Conservation (phyloP, 2,329 filamentous ascomycete species). For the Blumeriella jaapii region DNA sequence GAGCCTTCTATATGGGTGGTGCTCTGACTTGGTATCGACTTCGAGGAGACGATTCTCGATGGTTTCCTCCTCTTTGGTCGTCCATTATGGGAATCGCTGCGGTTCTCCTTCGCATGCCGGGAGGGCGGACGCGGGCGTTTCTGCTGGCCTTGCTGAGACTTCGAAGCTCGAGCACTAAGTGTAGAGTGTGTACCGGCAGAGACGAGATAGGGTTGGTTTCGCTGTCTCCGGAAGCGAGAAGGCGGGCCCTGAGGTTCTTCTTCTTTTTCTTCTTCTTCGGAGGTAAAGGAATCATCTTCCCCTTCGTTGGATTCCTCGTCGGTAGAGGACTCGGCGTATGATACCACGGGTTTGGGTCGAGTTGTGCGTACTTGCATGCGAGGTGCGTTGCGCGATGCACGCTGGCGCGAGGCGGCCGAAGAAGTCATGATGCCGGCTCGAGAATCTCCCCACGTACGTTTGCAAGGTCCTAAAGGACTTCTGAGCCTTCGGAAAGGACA, state of each 20-base stretch:
- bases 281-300: conserved; percentile 4
- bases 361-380: conserved; percentile 12
- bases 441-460: neutral
- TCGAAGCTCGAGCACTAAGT: conserved; percentile 5
- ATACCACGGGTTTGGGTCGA: conserved; percentile 18
- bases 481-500: neutral
- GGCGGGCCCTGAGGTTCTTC: too few relatives aligned
- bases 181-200: conserved; percentile 1
- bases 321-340: conserved; percentile 20
- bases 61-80: conserved; percentile 15
- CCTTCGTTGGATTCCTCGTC: conserved; percentile 8
- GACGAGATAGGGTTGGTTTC: too few relatives aligned
- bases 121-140: conserved; percentile 7
- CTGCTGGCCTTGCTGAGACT: neutral
- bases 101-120: neutral
- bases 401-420: conserved; percentile 1
- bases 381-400: conserved; percentile 10
- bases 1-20: conserved; percentile 6
- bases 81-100: conserved; percentile 1
- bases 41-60: conserved; percentile 6
- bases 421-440: conserved; percentile 8
- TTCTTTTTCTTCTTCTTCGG: conserved; percentile 5
- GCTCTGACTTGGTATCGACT: conserved; percentile 1
- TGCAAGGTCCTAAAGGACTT: neutral
- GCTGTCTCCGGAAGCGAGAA: too few relatives aligned